Conservation (phyloP, 2,329 filamentous ascomycete genomes). For the Fusarium sp. region DNA sequence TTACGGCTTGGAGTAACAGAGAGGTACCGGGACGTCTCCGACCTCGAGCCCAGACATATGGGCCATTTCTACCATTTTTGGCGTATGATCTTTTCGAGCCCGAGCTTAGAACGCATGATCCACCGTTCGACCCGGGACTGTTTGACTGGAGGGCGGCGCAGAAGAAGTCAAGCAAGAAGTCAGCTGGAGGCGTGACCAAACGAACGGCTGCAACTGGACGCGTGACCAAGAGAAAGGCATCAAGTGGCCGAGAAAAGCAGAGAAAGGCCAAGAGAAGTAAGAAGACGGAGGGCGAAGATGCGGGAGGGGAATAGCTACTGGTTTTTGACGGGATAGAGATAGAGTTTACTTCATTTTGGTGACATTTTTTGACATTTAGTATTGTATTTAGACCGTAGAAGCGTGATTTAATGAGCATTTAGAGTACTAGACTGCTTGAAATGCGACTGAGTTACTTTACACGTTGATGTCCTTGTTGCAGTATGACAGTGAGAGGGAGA, state of each 20-base stretch:
- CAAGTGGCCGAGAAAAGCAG: background rate
- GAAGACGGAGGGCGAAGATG: background rate
- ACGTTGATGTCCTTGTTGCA: no score
- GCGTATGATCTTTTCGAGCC: background rate
- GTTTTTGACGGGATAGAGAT: background rate
- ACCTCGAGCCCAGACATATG: background rate
- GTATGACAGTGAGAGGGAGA: no score
- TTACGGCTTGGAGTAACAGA: background rate
- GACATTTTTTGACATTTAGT: background rate
- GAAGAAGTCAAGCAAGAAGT: background rate
- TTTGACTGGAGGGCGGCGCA: conserved; percentile 21
- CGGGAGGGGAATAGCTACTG: background rate
- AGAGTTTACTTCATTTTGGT: background rate
- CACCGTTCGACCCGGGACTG: conserved; percentile 13
- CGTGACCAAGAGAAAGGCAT: background rate
- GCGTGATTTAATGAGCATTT: background rate
- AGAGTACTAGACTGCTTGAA: background rate
- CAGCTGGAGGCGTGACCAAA: background rate
- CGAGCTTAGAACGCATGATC: background rate
- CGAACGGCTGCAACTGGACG: background rate
- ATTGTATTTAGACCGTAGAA: background rate
- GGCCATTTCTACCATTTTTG: conserved; percentile 15
- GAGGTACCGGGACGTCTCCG: background rate
- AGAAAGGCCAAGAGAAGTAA: conserved; percentile 1
- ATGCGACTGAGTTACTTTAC: no score